phyloP scores from a whole-genome alignment of 2,329 filamentous ascomycete genomes.

The Chaetomium sp. region DNA sequence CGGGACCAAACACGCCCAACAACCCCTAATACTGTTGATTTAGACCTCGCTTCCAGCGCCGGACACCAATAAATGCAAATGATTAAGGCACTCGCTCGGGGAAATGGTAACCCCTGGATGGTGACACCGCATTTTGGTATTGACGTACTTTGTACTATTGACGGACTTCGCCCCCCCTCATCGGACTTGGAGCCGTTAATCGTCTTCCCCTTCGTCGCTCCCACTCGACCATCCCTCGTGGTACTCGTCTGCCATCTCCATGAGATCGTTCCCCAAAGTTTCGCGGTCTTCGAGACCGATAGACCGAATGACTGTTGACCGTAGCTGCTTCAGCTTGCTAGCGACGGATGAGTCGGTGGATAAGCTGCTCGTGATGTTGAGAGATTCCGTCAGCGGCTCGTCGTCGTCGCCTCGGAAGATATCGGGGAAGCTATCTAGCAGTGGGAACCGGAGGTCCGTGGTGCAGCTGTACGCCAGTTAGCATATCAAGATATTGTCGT shows the following conservation, averaged over 20 bases:
- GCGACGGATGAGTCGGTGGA: constrained; percentile 77
- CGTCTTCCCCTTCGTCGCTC: constrained; percentile 70
- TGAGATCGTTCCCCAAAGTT: constrained; percentile 75
- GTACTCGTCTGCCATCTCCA: constrained; percentile 84
- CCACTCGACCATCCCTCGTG: constrained; percentile 84
- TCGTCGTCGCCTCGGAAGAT: constrained; percentile 60
- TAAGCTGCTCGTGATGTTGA: constrained; percentile 62
- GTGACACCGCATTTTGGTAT: neutral
- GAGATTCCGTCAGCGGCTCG: constrained; percentile 41
- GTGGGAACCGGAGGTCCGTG: constrained; percentile 65
- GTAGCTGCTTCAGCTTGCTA: constrained; percentile 65
- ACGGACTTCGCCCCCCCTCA: neutral
- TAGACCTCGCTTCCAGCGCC: neutral
- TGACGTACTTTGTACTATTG: neutral
- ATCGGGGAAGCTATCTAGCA: constrained; percentile 80
- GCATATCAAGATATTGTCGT: neutral
- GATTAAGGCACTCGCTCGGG: neutral
- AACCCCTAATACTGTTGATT: neutral
- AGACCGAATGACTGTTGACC: constrained; percentile 63
- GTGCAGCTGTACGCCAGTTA: constrained; percentile 47
- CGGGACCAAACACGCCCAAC: too few relatives aligned
- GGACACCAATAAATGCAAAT: neutral
- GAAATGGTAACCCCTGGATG: neutral
- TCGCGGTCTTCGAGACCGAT: constrained; percentile 80
- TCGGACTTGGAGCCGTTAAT: constrained; percentile 33